Conservation (phyloP, 192 early-diverging fungal species). For the Mortierella alpina region DNA sequence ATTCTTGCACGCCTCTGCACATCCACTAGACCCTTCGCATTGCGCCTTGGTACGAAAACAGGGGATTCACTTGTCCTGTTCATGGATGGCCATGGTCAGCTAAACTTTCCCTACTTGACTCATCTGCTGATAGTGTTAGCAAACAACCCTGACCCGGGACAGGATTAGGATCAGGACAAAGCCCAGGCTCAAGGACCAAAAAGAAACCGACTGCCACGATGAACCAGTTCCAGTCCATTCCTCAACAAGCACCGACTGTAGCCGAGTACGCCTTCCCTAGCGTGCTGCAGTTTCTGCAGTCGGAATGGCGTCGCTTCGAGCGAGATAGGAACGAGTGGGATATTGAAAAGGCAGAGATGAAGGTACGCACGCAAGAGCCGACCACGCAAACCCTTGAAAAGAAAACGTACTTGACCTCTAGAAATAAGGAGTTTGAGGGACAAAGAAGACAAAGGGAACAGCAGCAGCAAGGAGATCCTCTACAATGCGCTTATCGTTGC, state of each 20-base stretch:
- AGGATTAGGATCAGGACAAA: neutral
- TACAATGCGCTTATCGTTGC: too few relatives aligned
- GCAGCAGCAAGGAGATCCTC: neutral
- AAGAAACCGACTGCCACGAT: conserved; percentile 11
- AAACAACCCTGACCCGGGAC: neutral
- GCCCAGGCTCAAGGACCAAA: neutral
- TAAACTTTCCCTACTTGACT: too few relatives aligned
- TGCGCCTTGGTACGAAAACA: too few relatives aligned
- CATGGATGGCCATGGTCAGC: too few relatives aligned
- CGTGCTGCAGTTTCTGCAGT: conserved; percentile 84
- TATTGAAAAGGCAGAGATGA: conserved; percentile 82
- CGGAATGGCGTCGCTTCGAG: conserved; percentile 86
- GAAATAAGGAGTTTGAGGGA: too few relatives aligned
- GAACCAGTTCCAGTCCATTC: conserved; percentile 46
- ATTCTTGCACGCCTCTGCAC: too few relatives aligned
- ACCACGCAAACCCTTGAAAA: neutral
- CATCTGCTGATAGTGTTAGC: neutral
- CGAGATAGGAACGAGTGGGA: conserved; percentile 90
- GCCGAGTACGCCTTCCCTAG: conserved; percentile 76
- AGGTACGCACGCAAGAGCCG: conserved; percentile 58
- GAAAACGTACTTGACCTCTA: too few relatives aligned
- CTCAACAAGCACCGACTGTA: conserved; percentile 41
- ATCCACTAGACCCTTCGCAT: too few relatives aligned
- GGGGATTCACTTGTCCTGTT: too few relatives aligned
- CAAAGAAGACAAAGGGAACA: too few relatives aligned